Conservation (phyloP, 805 yeast genomes). For the Yarrowia sp. region DNA sequence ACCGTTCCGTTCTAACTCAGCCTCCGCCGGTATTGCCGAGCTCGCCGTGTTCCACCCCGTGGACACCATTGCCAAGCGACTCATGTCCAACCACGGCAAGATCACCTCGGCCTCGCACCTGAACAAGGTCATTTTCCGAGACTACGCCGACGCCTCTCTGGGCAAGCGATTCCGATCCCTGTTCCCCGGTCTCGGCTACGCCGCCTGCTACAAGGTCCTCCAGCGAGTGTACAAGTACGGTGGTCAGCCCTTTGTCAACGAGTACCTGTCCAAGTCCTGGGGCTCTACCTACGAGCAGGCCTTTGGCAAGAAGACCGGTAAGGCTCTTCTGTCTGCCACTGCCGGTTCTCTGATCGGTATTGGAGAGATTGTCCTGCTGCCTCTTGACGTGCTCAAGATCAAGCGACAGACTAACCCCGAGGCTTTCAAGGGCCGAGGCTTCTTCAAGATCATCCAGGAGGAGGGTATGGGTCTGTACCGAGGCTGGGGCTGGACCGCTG, state of each 20-base stretch:
- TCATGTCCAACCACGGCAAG: constrained; percentile 87
- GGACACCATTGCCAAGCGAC: constrained; percentile 95
- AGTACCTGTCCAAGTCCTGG: constrained; percentile 79
- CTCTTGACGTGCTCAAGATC: constrained; percentile 94
- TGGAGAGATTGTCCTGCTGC: constrained; percentile 95
- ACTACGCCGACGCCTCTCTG: constrained; percentile 74
- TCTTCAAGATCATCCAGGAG: constrained; percentile 80
- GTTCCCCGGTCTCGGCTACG: constrained; percentile 98
- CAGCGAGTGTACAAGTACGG: constrained; percentile 99
- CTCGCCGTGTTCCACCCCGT: constrained; percentile 97
- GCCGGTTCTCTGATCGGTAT: constrained; percentile 98
- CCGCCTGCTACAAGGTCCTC: constrained; percentile 93
- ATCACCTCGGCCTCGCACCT: constrained; percentile 69
- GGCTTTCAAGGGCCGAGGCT: constrained; percentile 98
- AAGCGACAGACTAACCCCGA: constrained; percentile 99
- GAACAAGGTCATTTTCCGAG: constrained; percentile 86
- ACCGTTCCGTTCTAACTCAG: constrained; percentile 48
- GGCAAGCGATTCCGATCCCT: constrained; percentile 77
- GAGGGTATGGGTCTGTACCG: constrained; percentile 94
- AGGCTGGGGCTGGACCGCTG: constrained; percentile 99
- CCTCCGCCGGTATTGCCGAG: constrained; percentile 96
- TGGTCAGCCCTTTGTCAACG: constrained; percentile 99
- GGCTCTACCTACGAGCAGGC: constrained; percentile 69
- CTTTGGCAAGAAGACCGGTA: constrained; percentile 94
- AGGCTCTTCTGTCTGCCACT: constrained; percentile 95